Evolutionary conservation across 768 basidiomycete species (phyloP), one percentile per base, ranked within the genome.

Genomic region (Dioszegia crocea): DNA sequence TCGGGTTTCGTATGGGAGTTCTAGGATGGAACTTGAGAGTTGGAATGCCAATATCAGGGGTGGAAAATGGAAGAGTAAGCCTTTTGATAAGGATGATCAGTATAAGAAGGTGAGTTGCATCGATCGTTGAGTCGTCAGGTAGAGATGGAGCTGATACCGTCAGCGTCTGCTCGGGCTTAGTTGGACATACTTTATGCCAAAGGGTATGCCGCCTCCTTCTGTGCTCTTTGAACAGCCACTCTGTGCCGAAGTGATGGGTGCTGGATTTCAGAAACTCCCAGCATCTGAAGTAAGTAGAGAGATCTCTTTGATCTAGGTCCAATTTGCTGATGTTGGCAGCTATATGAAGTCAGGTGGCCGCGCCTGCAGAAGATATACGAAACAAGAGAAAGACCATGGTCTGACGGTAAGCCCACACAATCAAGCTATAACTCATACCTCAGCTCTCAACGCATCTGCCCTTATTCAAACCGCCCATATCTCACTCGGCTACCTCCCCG

Each of bases 291-390:
- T 88, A 54, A 52, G 81, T 72, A 52, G 21, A 27, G 11, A 41
- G 39, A 6, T 4, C 46, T 27, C 26, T 9, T 8, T 12, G 36
- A 27, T 36, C 48, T 10, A 11, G 33, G 48, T 41, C 53, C 8
- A 6, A 6, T 21, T 33, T 14, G 57, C 57, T 59, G 48, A 59
- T 21, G 6, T 1, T 16, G n/a, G 16, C 60, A 91, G 89, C 80
- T 86, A 67, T 92, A 92, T 70, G 88, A 88, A 63, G 80, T 91
- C 4, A 86, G 91, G 21, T 93, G 88, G 73, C 89, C 91, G 0
- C 81, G 91, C 48, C 80, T 93, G 29, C 81, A 82, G 31, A 92
- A 91, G 70, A 77, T 85, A 1, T 83, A 83, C 72, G 83, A 86
- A 6, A 67, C 78, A 0, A 75, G 71, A 23, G 88, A 90, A 59